These are phyloP conservation scores for Corymbia calophylla DNA, from an alignment of 441 rosid species.

Conservation along the genomic window DNA sequence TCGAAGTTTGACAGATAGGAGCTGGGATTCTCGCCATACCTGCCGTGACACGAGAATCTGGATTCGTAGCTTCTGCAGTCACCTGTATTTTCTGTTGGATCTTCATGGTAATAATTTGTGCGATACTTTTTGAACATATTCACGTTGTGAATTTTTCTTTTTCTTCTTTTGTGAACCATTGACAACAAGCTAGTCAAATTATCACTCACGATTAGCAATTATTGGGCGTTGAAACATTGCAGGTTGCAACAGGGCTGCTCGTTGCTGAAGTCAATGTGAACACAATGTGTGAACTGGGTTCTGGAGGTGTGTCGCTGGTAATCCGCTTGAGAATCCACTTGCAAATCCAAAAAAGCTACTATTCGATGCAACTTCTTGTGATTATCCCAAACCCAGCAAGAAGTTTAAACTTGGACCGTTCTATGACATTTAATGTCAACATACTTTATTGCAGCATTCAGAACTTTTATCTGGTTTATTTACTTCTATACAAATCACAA, in stretches of 20 bases:
- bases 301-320: conserved; percentile 93
- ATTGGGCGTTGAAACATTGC: neutral
- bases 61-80: conserved; percentile 78
- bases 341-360: neutral
- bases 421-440: neutral
- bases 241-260: conserved; percentile 88
- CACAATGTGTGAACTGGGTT: conserved; percentile 90
- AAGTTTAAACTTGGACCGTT: neutral
- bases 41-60: conserved; percentile 86
- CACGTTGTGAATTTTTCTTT: neutral
- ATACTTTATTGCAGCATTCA: neutral
- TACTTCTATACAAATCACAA: neutral
- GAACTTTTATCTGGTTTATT: neutral
- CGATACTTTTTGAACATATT: neutral
- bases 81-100: conserved; percentile 79
- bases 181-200: neutral
- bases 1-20: conserved; percentile 44
- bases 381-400: neutral
- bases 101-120: conserved; percentile 49
- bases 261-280: conserved; percentile 89
- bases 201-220: neutral
- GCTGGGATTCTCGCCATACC: conserved; percentile 96
- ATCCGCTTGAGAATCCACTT: neutral
- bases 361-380: neutral
- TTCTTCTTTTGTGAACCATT: neutral